A percentile compares a stretch with the other conserved stretches of the same genome.
These are phyloP conservation scores for Saururus chinensis DNA, from an alignment of 164 flowering plant species.

Conservation along the genomic window DNA sequence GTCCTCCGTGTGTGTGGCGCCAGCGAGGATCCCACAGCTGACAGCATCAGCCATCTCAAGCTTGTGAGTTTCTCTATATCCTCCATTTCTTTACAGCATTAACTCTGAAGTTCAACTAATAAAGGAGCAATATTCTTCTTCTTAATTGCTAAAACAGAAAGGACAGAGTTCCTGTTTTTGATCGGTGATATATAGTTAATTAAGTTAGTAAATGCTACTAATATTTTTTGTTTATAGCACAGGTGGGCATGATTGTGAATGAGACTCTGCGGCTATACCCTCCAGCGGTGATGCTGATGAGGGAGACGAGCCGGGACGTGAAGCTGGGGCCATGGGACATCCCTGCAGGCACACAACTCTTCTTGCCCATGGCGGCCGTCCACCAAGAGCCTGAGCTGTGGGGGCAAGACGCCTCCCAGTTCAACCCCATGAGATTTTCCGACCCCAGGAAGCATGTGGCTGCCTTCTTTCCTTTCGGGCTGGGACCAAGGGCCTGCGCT, in stretches of 20 bases:
- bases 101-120: too few relatives aligned
- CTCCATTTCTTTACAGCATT: too few relatives aligned
- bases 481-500: constrained; percentile 27
- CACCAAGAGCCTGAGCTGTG: constrained; percentile 20
- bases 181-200: too few relatives aligned
- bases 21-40: constrained; percentile 12
- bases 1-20: constrained; percentile 22
- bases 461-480: constrained; percentile 22
- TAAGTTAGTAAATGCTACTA: too few relatives aligned
- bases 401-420: constrained; percentile 36
- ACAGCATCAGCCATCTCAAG: constrained; percentile 24
- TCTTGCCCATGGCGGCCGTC: constrained; percentile 14
- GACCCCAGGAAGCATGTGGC: constrained; percentile 29
- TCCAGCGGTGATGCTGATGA: constrained; percentile 11
- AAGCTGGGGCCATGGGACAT: constrained; percentile 22
- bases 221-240: background rate
- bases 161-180: too few relatives aligned
- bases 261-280: constrained; percentile 29
- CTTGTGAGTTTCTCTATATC: background rate
- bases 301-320: constrained; percentile 16
- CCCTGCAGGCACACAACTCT: constrained; percentile 14
- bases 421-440: constrained; percentile 30
- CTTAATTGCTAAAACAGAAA: too few relatives aligned
- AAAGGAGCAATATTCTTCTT: too few relatives aligned
- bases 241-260: constrained; percentile 32